phyloP scores from a whole-genome alignment of 768 basidiomycete species.

The Boletus coccyginus region DNA sequence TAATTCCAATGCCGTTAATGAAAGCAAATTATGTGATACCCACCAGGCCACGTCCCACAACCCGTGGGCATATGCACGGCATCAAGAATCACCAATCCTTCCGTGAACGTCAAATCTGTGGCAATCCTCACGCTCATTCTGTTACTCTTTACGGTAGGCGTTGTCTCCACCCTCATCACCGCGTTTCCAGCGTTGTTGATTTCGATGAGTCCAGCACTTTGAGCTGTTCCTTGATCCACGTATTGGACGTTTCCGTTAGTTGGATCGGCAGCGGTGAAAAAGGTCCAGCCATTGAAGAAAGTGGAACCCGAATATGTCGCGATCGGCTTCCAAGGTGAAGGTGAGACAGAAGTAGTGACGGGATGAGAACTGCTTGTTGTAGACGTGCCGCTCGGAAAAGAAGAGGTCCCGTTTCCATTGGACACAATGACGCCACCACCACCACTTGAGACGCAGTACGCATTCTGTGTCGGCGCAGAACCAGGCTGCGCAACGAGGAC shows the following conservation, averaged over 20 bases:
- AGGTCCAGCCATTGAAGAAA: slow-evolving; percentile 85
- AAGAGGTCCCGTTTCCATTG: slow-evolving; percentile 15
- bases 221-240: slow-evolving; percentile 58
- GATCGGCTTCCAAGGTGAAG: slow-evolving; percentile 58
- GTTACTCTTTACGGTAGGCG: slow-evolving; percentile 60
- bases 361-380: slow-evolving; percentile 20
- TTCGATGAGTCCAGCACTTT: slow-evolving; percentile 55
- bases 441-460: slow-evolving; percentile 35
- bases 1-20: not conserved
- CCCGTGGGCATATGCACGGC: slow-evolving; percentile 88
- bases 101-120: slow-evolving; percentile 55
- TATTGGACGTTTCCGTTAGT: slow-evolving; percentile 74
- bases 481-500: slow-evolving; percentile 46
- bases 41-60: slow-evolving; percentile 81
- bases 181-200: slow-evolving; percentile 74
- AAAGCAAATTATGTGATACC: slow-evolving; percentile 1
- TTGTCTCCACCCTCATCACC: slow-evolving; percentile 88
- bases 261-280: slow-evolving; percentile 67
- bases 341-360: slow-evolving; percentile 23
- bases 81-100: slow-evolving; percentile 76
- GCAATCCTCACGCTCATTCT: slow-evolving; percentile 80
- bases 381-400: slow-evolving; percentile 25
- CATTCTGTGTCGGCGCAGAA: slow-evolving; percentile 26
- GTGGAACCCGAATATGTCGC: slow-evolving; percentile 59
- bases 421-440: slow-evolving; percentile 21